Conservation (phyloP, 148 eudicot genomes). For the Dysphania ambrosioides region DNA sequence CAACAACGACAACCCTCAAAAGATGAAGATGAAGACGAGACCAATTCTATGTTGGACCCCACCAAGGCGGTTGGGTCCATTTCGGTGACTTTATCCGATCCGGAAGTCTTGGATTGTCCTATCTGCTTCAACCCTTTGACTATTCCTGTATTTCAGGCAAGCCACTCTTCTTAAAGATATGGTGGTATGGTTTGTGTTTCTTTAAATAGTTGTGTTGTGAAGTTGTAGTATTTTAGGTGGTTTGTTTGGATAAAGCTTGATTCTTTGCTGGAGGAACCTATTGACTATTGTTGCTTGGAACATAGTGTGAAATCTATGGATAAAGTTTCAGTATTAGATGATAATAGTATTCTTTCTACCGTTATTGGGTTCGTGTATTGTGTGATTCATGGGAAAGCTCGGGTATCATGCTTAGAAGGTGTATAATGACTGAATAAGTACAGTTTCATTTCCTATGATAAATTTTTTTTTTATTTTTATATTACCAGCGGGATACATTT, state of each 20-base stretch:
- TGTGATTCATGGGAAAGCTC: not conserved
- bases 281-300: no score
- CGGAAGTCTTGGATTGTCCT: conserved; percentile 86
- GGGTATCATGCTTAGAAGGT: not conserved
- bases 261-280: not conserved
- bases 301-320: no score
- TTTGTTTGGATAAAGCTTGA: not conserved
- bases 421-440: not conserved
- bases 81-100: conserved; percentile 50
- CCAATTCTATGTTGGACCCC: conserved; percentile 16
- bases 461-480: no score
- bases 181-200: not conserved
- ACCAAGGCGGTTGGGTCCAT: conserved; percentile 22
- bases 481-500: not conserved
- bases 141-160: conserved; percentile 81
- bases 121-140: conserved; percentile 56
- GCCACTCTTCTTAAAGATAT: no score
- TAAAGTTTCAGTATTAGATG: no score
- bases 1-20: no score
- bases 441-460: not conserved
- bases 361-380: not conserved
- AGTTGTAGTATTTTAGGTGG: no score
- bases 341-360: not conserved
- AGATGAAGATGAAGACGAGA: not conserved
- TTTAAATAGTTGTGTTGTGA: not conserved